Percentiles rank a stretch among this genome's conserved stretches.
Evolutionary conservation across 148 eudicot species (phyloP).

Genomic region (Beta vulgaris): DNA sequence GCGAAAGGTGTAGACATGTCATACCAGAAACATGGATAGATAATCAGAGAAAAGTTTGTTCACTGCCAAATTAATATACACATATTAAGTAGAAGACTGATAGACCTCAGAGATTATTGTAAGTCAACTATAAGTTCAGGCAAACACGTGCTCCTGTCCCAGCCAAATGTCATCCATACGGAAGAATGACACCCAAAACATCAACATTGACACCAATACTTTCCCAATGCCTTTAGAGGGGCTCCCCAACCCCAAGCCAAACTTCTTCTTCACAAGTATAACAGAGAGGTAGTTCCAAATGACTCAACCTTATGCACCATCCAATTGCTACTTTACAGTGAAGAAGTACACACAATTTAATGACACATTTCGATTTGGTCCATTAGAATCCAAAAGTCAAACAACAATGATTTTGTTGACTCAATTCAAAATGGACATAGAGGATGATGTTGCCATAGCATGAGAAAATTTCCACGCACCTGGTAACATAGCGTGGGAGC

Average conservation of each 20-base stretch:
- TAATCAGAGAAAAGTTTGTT: neutral
- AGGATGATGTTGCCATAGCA: neutral
- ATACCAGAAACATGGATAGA: neutral
- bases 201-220: neutral
- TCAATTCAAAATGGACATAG: neutral
- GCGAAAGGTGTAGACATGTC: neutral
- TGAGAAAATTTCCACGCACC: conserved; percentile 42
- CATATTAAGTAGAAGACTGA: neutral
- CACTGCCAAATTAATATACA: neutral
- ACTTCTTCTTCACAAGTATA: neutral
- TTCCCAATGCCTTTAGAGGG: neutral
- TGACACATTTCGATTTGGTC: neutral
- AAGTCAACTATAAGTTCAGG: neutral
- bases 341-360: neutral
- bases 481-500: conserved; percentile 98
- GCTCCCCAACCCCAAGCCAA: neutral
- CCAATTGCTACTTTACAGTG: neutral
- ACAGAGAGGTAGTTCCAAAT: neutral
- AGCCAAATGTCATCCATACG: neutral
- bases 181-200: neutral
- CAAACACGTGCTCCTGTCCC: neutral
- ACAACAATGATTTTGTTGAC: neutral
- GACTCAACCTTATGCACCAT: neutral
- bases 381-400: neutral
- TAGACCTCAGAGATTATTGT: neutral